Evolutionary conservation across 2,329 filamentous ascomycete species (phyloP).

Genomic region (Coleophoma eucalyptorum): DNA sequence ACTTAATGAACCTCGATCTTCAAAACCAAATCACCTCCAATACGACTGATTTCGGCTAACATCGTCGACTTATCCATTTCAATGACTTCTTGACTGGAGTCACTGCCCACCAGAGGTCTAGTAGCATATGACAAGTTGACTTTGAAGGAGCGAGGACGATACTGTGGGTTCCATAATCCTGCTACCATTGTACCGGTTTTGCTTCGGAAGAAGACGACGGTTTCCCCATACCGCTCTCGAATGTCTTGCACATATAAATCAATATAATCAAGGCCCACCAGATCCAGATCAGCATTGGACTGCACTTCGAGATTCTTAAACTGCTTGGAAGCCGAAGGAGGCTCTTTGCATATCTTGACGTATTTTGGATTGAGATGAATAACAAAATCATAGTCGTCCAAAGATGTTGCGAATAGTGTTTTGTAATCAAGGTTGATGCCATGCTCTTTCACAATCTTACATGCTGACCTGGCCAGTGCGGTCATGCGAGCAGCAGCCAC

Average conservation of each 20-base stretch:
- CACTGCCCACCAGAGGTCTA: conserved; percentile 36
- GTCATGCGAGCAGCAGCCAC: conserved; percentile 84
- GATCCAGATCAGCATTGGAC: conserved; percentile 33
- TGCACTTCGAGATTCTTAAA: conserved; percentile 80
- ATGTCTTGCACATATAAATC: conserved; percentile 65
- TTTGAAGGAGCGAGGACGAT: conserved; percentile 54
- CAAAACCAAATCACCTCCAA: conserved; percentile 64
- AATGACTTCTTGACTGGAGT: conserved; percentile 36
- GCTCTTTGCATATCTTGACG: conserved; percentile 29
- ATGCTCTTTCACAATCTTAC: conserved; percentile 52
- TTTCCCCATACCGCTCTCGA: conserved; percentile 59
- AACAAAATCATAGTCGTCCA: conserved; percentile 82
- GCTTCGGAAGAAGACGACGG: conserved; percentile 78
- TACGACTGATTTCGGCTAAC: conserved; percentile 67
- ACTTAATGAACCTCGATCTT: conserved; percentile 47
- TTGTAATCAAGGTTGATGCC: conserved; percentile 49
- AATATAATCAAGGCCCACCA: conserved; percentile 57
- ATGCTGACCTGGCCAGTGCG: conserved; percentile 72
- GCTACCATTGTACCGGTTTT: conserved; percentile 53
- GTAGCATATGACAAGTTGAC: conserved; percentile 68
- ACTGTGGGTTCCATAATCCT: conserved; percentile 62
- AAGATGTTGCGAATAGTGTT: conserved; percentile 67
- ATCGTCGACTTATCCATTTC: conserved; percentile 65
- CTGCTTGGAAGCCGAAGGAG: conserved; percentile 36
- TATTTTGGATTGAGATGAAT: conserved; percentile 52